These are phyloP conservation scores for Teratosphaeria viscida DNA, from an alignment of 2,329 filamentous ascomycete species.

Conservation along the genomic window DNA sequence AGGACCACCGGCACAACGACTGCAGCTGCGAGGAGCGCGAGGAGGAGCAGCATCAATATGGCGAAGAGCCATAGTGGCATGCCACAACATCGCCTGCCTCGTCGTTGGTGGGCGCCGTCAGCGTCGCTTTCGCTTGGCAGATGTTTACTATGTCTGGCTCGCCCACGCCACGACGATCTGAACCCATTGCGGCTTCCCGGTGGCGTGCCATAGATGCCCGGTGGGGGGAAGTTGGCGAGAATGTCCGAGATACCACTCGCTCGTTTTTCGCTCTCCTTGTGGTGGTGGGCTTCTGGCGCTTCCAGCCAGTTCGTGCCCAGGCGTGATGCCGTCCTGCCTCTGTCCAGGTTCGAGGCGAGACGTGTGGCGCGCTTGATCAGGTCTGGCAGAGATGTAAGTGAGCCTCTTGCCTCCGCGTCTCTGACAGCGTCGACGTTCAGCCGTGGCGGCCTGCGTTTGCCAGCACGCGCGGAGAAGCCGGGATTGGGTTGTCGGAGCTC, in stretches of 20 bases:
- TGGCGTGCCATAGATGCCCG: conserved; percentile 30
- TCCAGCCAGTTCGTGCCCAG: conserved; percentile 43
- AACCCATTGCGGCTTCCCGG: conserved; percentile 9
- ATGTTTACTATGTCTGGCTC: conserved; percentile 7
- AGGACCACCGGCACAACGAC: conserved; percentile 62
- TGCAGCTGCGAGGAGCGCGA: conserved; percentile 68
- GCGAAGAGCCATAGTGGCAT: conserved; percentile 72
- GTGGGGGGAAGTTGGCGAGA: conserved; percentile 54
- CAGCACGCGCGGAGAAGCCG: conserved; percentile 32
- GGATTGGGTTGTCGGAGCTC: conserved; percentile 21
- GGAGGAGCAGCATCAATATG: conserved; percentile 51
- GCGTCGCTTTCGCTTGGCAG: conserved; percentile 22
- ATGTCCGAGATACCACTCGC: conserved; percentile 49
- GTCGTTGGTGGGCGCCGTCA: conserved; percentile 10
- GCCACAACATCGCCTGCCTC: conserved; percentile 63
- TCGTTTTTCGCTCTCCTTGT: conserved; percentile 7
- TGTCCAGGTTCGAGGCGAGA: conserved; percentile 78
- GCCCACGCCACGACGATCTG: background rate
- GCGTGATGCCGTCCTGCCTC: conserved; percentile 57
- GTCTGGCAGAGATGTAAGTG: conserved; percentile 83
- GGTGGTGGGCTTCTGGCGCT: conserved; percentile 19
- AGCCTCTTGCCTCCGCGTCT: conserved; percentile 73
- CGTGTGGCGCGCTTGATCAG: conserved; percentile 80
- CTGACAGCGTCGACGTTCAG: conserved; percentile 75
- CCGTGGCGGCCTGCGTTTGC: conserved; percentile 50